Base-by-base conservation (phyloP, 2,329 filamentous ascomycete species). In the Alternaria gansuensis region DNA sequence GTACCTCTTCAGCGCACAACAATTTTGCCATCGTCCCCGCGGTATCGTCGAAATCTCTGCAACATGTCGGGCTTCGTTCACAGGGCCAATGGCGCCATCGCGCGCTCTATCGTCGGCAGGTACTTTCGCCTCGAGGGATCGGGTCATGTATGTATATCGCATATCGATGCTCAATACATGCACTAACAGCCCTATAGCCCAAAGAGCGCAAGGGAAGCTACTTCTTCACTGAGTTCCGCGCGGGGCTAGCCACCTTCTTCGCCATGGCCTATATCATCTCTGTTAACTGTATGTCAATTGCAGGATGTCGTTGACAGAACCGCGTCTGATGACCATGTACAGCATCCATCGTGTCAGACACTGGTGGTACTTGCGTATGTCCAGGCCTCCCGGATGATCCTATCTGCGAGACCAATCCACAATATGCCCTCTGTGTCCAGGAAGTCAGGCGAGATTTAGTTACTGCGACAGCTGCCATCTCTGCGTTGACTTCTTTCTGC, bases 201-300 rank as follows among this genome's bases (percentile, higher is more conserved):
- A 85, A 83, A 68, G 88, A 91, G 76, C 87, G 91, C 52, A 89
- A 91, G 73, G 88, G 88, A 23, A 89, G 91, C 31, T 84, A 84
- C 68, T 96, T 96, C 81, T 87, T 91, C 70, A 96, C 92, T 48
- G 92, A 96, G 79, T 82, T 96, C 53, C 89, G 92, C 62, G 92
- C 90, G 59, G 92, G 92, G 46, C 80, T 96, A 36, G 91, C 91
- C 26, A 93, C 90, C 2, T 81, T 82, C 73, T 81, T 82, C 63
- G 79, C 79, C 52, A 79, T 77, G 75, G 75, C 75, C 56, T 78
- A 77, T 63, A 92, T 93, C 79, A 90, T 91, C 75, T 85, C 85
- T 67, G 81, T 83, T 59, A 81, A 95, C 85, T 65, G 72, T 74
- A 71, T 44, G 58, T 52, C 62, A 33, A 41, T 29, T 28, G 34